Conservation (phyloP, 1,139 yeast genomes). For the Blastobotrys capitulatus region DNA sequence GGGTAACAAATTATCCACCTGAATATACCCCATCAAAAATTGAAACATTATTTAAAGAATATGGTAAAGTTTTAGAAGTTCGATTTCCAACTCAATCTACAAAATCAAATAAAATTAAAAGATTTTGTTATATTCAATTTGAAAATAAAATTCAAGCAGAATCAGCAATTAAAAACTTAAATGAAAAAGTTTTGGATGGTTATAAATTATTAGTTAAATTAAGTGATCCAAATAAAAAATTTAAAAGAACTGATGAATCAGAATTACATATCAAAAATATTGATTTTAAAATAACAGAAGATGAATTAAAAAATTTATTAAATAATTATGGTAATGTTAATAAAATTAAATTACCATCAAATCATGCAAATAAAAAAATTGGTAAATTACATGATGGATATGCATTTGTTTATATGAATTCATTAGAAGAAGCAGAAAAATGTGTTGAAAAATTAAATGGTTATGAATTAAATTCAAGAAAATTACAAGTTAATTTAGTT, state of each 20-base stretch:
- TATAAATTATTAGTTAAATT: slow-evolving; percentile 47
- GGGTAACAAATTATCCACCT: slow-evolving; percentile 74
- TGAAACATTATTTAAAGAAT: slow-evolving; percentile 38
- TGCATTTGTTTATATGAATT: slow-evolving; percentile 31
- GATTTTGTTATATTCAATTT: slow-evolving; percentile 75
- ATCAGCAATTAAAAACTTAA: slow-evolving; percentile 41
- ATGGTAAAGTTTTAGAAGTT: slow-evolving; percentile 48
- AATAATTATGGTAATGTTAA: slow-evolving; percentile 47
- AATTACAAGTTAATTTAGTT: slow-evolving; percentile 21
- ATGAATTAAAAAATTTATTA: slow-evolving; percentile 31
- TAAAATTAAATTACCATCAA: slow-evolving; percentile 21
- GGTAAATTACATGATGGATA: slow-evolving; percentile 31
- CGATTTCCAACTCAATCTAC: slow-evolving; percentile 63
- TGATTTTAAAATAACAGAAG: slow-evolving; percentile 37
- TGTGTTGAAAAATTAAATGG: slow-evolving; percentile 16
- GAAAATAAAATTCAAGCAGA: slow-evolving; percentile 42
- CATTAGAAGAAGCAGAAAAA: slow-evolving; percentile 25
- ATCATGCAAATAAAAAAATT: slow-evolving; percentile 17
- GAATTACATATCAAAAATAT: slow-evolving; percentile 48
- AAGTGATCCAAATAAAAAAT: slow-evolving; percentile 45
- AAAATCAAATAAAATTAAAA: slow-evolving; percentile 38
- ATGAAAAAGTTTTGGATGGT: slow-evolving; percentile 31
- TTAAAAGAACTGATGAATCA: slow-evolving; percentile 2
- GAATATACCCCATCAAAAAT: slow-evolving; percentile 41
- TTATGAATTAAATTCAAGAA: slow-evolving; percentile 19